A percentile compares a stretch with the other conserved stretches of the same genome.
phyloP scores from a whole-genome alignment of 192 early-diverging fungal genomes.

The Backusella luteola region DNA sequence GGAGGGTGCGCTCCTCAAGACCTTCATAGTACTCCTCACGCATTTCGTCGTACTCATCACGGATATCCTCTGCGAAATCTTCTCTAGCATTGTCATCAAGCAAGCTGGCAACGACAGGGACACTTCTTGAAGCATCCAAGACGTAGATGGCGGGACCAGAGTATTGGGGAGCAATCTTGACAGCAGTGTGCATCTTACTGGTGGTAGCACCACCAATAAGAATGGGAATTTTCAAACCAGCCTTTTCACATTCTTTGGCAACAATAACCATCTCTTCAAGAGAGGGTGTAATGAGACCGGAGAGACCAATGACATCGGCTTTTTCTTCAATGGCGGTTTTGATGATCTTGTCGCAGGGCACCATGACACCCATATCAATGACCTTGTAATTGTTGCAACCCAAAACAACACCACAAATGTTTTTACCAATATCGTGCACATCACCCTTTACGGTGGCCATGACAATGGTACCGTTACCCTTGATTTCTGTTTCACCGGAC shows the following conservation, averaged over 20 bases:
- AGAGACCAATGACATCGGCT: slow-evolving; percentile 92
- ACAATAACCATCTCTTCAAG: slow-evolving; percentile 98
- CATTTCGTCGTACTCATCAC: slow-evolving; percentile 94
- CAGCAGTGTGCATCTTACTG: slow-evolving; percentile 94
- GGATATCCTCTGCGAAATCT: slow-evolving; percentile 88
- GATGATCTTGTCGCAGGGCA: slow-evolving; percentile 91
- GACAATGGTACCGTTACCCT: slow-evolving; percentile 80
- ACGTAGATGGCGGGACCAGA: slow-evolving; percentile 77
- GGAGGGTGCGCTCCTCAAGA: slow-evolving; percentile 80
- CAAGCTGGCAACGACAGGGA: slow-evolving; percentile 85
- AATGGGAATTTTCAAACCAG: slow-evolving; percentile 84
- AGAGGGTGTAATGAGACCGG: slow-evolving; percentile 92
- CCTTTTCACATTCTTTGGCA: slow-evolving; percentile 88
- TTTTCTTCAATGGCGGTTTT: slow-evolving; percentile 83
- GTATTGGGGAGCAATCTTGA: slow-evolving; percentile 94
- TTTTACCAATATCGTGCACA: slow-evolving; percentile 98
- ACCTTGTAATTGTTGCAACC: slow-evolving; percentile 98
- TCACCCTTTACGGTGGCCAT: slow-evolving; percentile 97
- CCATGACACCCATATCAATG: slow-evolving; percentile 95
- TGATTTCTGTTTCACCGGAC: slow-evolving; percentile 46
- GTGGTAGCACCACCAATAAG: slow-evolving; percentile 96
- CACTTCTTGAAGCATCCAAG: slow-evolving; percentile 88
- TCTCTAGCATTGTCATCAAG: slow-evolving; percentile 73
- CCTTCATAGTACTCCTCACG: slow-evolving; percentile 92
- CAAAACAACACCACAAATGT: slow-evolving; percentile 95